phyloP scores from a whole-genome alignment of 768 basidiomycete genomes.

The Tricholoma sp. region DNA sequence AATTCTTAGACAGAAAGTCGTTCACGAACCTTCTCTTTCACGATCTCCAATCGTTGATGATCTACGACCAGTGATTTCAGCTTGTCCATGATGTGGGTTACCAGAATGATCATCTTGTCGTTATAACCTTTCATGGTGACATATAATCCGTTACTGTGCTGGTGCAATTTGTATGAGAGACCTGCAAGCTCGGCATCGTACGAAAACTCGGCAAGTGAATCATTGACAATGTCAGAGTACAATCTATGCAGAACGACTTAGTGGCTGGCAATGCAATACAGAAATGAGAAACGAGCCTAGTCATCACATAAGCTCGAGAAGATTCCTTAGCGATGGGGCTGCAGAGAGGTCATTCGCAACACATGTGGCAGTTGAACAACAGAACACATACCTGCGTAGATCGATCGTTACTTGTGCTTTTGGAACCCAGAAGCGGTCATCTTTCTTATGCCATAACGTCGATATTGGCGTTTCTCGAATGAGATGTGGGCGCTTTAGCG shows the following conservation, averaged over 20 bases:
- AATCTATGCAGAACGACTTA: constrained; percentile 38
- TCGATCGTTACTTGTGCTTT: constrained; percentile 76
- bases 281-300: constrained; percentile 41
- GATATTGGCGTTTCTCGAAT: constrained; percentile 68
- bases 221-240: constrained; percentile 80
- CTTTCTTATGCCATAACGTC: constrained; percentile 93
- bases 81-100: constrained; percentile 65
- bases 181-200: constrained; percentile 94
- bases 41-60: constrained; percentile 68
- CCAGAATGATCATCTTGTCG: constrained; percentile 79
- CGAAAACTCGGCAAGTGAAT: constrained; percentile 83
- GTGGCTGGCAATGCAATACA: constrained; percentile 2
- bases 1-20: background rate
- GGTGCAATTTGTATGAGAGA: constrained; percentile 63
- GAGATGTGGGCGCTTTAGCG: constrained; percentile 66
- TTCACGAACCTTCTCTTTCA: constrained; percentile 72
- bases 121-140: constrained; percentile 81
- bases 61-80: constrained; percentile 59
- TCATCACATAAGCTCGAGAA: constrained; percentile 67
- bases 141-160: constrained; percentile 60
- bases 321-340: constrained; percentile 59
- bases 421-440: constrained; percentile 95
- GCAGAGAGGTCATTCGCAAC: constrained; percentile 2
- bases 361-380: background rate
- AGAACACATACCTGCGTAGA: constrained; percentile 55